Evolutionary conservation across 2,329 filamentous ascomycete genomes (phyloP).

Genomic region (Fusarium algeriense): DNA sequence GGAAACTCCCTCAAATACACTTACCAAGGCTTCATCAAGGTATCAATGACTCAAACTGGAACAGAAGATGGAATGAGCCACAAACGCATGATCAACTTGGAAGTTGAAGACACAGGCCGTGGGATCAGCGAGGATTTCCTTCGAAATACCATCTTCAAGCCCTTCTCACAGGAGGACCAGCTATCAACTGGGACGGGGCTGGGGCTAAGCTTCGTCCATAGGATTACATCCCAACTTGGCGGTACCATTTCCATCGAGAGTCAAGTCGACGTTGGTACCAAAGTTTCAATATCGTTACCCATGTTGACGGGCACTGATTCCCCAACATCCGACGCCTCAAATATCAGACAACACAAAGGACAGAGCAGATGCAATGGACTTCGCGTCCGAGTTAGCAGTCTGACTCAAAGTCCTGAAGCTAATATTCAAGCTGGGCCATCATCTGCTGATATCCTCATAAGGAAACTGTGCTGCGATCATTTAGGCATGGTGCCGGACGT

Average conservation of each 20-base stretch:
- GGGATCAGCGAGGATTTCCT: conserved; percentile 75
- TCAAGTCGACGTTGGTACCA: conserved; percentile 52
- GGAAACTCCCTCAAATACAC: conserved; percentile 74
- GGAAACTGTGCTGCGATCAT: conserved; percentile 2
- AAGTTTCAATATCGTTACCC: conserved; percentile 49
- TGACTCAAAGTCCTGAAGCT: too few species aligned
- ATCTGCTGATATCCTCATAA: not conserved
- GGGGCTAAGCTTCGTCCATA: conserved; percentile 72
- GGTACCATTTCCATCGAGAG: conserved; percentile 69
- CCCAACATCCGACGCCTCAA: not conserved
- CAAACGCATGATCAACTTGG: conserved; percentile 50
- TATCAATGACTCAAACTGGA: conserved; percentile 40
- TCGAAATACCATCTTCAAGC: conserved; percentile 69
- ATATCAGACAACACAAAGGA: not conserved
- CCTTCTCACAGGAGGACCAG: conserved; percentile 73
- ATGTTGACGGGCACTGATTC: conserved; percentile 22
- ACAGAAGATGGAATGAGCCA: not conserved
- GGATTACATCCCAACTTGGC: conserved; percentile 67
- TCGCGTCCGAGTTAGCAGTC: not conserved
- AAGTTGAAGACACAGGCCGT: conserved; percentile 72
- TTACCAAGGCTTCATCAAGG: conserved; percentile 46
- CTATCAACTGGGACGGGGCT: conserved; percentile 71
- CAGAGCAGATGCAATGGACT: not conserved
- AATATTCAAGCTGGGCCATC: too few species aligned
- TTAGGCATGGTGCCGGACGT: conserved; percentile 13